phyloP scores from a whole-genome alignment of 148 eudicot species.

The Rhododendron ovatum region DNA sequence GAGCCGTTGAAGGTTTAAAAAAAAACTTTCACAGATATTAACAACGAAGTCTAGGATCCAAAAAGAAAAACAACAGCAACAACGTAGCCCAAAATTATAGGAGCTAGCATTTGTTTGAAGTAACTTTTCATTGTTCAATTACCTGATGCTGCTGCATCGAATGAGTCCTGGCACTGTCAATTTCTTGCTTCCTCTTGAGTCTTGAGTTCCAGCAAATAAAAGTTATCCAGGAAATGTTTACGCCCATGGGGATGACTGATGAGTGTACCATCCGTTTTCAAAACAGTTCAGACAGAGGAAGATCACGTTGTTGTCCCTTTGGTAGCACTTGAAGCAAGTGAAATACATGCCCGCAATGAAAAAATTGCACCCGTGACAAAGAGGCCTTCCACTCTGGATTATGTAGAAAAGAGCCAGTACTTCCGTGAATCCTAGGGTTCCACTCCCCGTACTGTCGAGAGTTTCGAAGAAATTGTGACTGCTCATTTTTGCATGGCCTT shows the following conservation, averaged over 20 bases:
- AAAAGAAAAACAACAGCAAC: too few relatives aligned
- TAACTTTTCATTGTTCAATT: too few relatives aligned
- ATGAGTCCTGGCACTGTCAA: neutral
- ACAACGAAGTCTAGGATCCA: too few relatives aligned
- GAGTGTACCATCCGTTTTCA: neutral
- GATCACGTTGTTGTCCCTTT: neutral
- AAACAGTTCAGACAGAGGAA: conserved; percentile 10
- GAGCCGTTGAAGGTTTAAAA: too few relatives aligned
- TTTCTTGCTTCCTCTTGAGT: neutral
- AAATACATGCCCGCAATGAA: neutral
- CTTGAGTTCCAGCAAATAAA: conserved; percentile 10
- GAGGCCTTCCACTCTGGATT: neutral
- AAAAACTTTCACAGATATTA: too few relatives aligned
- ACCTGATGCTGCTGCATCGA: neutral
- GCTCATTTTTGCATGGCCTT: neutral
- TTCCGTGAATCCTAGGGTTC: neutral
- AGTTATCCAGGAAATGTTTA: conserved; percentile 17
- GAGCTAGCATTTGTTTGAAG: too few relatives aligned
- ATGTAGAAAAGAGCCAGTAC: neutral
- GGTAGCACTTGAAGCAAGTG: conserved; percentile 2
- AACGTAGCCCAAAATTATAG: too few relatives aligned
- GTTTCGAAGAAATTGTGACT: neutral
- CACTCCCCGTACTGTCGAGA: neutral
- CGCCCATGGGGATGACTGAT: neutral
- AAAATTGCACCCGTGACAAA: neutral